phyloP scores from a whole-genome alignment of 805 yeast species.

The Metschnikowia baotianmanensis region DNA sequence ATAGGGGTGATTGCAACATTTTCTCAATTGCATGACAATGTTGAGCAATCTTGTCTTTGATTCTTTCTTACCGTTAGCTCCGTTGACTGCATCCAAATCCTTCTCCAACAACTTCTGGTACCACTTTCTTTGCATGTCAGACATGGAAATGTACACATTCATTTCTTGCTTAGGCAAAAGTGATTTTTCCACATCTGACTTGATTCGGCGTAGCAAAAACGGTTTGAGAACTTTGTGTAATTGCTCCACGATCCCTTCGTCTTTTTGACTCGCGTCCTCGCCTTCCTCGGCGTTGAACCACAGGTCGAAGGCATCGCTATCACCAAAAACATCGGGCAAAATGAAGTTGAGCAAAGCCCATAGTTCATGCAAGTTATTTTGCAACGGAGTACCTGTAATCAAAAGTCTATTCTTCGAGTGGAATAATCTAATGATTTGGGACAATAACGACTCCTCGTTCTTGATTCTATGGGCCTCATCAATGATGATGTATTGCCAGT shows the following conservation, averaged over 20 bases:
- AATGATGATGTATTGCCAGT: slow-evolving; percentile 74
- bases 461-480: slow-evolving; percentile 86
- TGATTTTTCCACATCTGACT: slow-evolving; percentile 78
- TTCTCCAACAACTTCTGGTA: slow-evolving; percentile 73
- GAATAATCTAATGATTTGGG: slow-evolving; percentile 72
- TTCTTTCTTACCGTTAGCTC: slow-evolving; percentile 73
- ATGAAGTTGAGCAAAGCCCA: slow-evolving; percentile 80
- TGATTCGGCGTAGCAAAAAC: slow-evolving; percentile 70
- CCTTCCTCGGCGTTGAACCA: slow-evolving; percentile 58
- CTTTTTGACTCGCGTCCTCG: slow-evolving; percentile 30
- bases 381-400: slow-evolving; percentile 82
- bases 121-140: slow-evolving; percentile 78
- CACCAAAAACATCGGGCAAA: slow-evolving; percentile 75
- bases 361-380: slow-evolving; percentile 73
- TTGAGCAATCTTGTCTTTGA: slow-evolving; percentile 72
- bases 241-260: slow-evolving; percentile 60
- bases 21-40: slow-evolving; percentile 81
- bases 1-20: slow-evolving; percentile 85
- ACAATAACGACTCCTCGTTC: slow-evolving; percentile 68
- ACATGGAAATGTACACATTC: slow-evolving; percentile 71
- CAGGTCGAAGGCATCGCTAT: slow-evolving; percentile 67
- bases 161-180: slow-evolving; percentile 72
- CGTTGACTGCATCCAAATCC: slow-evolving; percentile 82
- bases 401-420: slow-evolving; percentile 66
- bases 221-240: slow-evolving; percentile 76